Base-by-base conservation (phyloP, 176 grass and related monocot genomes). In the Triticum timopheevii region DNA sequence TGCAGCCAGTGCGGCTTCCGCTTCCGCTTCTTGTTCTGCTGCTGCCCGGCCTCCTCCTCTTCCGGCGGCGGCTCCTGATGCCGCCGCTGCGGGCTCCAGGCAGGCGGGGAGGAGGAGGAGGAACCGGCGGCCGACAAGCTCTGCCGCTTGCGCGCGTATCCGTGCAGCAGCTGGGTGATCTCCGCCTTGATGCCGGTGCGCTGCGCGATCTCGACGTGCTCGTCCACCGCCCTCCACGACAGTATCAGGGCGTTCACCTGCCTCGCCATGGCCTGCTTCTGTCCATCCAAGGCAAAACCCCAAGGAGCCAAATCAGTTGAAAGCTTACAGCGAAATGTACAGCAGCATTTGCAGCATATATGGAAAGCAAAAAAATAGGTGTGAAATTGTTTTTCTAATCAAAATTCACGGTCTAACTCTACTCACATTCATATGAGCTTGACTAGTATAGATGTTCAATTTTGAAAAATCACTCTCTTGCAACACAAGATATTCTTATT, bases 201-300 rank as follows among this genome's bases (percentile, higher is more conserved):
- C 61, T 65, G 38, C 56, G 62, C 39, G 50, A 81, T 2, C 34
- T 73, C 75, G 13, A 84, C 19, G 20, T 59, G 79, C 11, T 61
- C 81, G 39, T 84, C 87, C 27, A 88, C 33, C 16, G 82, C 65
- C 3, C 54, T 84, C 81, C 81, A 84, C 64, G 54, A 88, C 44
- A 84, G 52, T 79, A 88, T 88, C 49, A 88, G 81, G 50, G 81
- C 87, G 84, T 88, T 52, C 8, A 88, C 66, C 40, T 88, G 83
- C 39, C 64, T 65, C 25, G 66, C 19, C 81, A 84, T 73, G 16
- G 28, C 66, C 69, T 73, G 54, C n/a, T 84, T 89, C 81, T 84
- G 82, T 4, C 15, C 81, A 73, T 9, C 16, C 81, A 84, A 80
- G 10, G 10, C 17, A 79, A 27, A 50, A 71, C 17, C 25, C 50